Base-by-base conservation (phyloP, 2,329 filamentous ascomycete species). In the Aspergillus neotritici region DNA sequence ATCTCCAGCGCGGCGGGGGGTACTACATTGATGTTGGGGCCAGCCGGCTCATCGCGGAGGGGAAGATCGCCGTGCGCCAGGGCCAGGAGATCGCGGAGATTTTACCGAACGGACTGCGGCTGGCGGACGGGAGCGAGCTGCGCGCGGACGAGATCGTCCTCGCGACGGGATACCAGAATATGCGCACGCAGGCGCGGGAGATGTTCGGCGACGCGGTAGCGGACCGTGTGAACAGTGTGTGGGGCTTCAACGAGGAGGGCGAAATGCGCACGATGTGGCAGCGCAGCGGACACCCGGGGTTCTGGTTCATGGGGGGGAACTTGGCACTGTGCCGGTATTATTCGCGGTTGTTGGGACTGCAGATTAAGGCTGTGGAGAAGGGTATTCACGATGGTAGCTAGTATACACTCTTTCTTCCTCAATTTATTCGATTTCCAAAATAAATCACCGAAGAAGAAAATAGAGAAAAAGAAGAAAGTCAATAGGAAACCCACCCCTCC, bases 11-110 rank as follows among this genome's bases (percentile, higher is more conserved):
- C 2, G 81, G 81, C 1, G 83, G 83, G 0, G 82, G 83, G 0
- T 86, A 85, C 57, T 86, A 86, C 62, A 82, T 86, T 48, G 80
- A 86, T 47, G 80, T 84, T 1, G 83, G 83, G 0, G 78, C 75
- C 0, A 78, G 76, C 0, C 64, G 77, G 54, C 70, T 85, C 16
- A 83, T 86, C 45, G 69, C 70, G 2, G 77, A 83, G 10, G 80
- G 82, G 1, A 79, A 78, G 57, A 77, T 86, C 60, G 79, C 78
- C 54, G 69, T 86, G 30, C 83, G 81, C 58, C 77, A 81, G 40
- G 79, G 78, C 0, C 73, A 78, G 28, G 77, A 81, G 32, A 76
- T 85, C 8, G 61, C 65, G 2, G 65, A 72, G 43, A 68, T 86
- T 0, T 64, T 77, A 0, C 67, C 74, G 0, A 55, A 69, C 1